Evolutionary conservation across 305 asterid genomes (phyloP).

Genomic region (Striga hermonthica): DNA sequence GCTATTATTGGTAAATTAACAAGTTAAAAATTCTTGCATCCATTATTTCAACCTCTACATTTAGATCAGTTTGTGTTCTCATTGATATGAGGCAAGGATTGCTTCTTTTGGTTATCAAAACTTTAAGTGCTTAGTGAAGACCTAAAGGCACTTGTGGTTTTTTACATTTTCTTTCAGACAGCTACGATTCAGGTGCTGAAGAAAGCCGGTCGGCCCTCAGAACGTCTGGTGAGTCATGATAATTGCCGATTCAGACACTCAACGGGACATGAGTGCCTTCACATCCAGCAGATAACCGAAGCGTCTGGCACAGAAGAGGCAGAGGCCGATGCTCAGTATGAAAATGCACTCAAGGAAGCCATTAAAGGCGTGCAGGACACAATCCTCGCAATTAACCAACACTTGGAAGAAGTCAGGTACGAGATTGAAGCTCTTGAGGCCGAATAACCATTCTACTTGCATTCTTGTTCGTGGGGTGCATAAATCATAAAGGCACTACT

Average conservation of each 20-base stretch:
- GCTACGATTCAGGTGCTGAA: conserved; percentile 86
- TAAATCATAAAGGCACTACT: not conserved
- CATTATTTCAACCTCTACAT: too few species aligned
- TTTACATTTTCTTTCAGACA: conserved; percentile 48
- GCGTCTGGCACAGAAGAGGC: conserved; percentile 98
- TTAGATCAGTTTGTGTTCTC: too few species aligned
- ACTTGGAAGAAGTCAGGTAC: conserved; percentile 89
- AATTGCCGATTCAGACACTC: conserved; percentile 65
- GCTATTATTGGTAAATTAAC: too few species aligned
- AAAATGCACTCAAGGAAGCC: conserved; percentile 79
- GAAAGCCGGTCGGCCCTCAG: conserved; percentile 94
- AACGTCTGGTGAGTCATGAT: conserved; percentile 83
- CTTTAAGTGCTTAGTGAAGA: not conserved
- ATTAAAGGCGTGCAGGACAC: conserved; percentile 79
- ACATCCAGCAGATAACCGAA: conserved; percentile 88
- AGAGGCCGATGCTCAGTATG: conserved; percentile 85
- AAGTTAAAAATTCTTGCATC: too few species aligned
- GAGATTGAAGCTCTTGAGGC: conserved; percentile 80
- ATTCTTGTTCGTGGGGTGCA: conserved; percentile 13
- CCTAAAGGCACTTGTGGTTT: not conserved
- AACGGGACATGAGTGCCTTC: conserved; percentile 73
- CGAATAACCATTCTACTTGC: conserved; percentile 32
- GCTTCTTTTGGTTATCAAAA: too few species aligned
- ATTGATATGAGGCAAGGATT: too few species aligned
- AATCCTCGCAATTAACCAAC: conserved; percentile 66